Base-by-base conservation (phyloP, 2,329 filamentous ascomycete species). In the Cytospora schulzeri region DNA sequence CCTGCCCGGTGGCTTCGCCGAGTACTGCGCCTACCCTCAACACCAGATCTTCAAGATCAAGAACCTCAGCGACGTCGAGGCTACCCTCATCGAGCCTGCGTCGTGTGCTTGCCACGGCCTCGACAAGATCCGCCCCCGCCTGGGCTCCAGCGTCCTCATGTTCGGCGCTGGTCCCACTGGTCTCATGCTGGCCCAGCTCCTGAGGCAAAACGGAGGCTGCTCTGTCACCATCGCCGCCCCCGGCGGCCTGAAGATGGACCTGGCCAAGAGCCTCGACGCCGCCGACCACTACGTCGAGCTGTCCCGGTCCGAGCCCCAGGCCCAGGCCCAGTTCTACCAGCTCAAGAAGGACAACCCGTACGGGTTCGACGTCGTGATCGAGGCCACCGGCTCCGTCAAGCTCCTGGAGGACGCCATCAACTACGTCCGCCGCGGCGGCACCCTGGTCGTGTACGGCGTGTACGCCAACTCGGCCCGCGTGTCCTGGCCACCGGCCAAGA, bases 341-440 rank as follows among this genome's bases (percentile, higher is more conserved):
- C 77, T 92, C 67, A 87, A 86, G 77, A 76, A 78, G 51, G 82
- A 87, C 54, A 87, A 91, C 75, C 88, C 88, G 0, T 87, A 91
- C 70, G 89, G 89, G 4, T 92, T 92, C 72, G 89, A 92, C 69
- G 86, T 91, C 68, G 79, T 90, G 28, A 83, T 90, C 26, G 87
- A 91, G 78, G 88, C 89, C 41, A 91, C 89, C 15, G 89, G 89
- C 22, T 88, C 84, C 59, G 80, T 85, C 54, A 87, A 86, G 75
- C 88, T 92, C 57, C 82, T 92, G 3, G 88, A 91, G 73, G 84
- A 88, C 70, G 81, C 88, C 31, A 90, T 92, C 74, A 81, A 91
- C 76, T 91, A 90, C 73, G 87, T 90, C 69, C 86, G 88, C 55
- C 83, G 88, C 59, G 89, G 89, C 51, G 89, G 89, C 63, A 91